Percentiles rank a stretch among this genome's conserved stretches.
phyloP scores from a whole-genome alignment of 1,284 basidiomycete genomes.

The Pterulicium gracile region DNA sequence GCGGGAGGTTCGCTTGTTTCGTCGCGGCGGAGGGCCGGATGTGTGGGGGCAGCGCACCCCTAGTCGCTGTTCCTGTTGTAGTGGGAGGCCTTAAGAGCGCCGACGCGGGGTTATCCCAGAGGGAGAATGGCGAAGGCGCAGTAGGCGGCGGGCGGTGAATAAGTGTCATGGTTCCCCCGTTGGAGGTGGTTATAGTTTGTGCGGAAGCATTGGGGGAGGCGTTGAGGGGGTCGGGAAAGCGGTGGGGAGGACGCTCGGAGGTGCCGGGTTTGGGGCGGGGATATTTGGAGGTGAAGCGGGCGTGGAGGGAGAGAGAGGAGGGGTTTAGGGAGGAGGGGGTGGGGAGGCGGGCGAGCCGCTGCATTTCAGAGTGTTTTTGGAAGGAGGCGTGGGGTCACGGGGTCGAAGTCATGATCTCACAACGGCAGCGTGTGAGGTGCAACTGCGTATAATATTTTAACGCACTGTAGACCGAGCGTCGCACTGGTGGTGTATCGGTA shows the following conservation, averaged over 20 bases:
- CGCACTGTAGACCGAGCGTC: too few species aligned
- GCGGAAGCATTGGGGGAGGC: slow-evolving; percentile 39
- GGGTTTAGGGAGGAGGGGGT: too few species aligned
- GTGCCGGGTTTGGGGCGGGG: slow-evolving; percentile 37
- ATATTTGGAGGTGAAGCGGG: slow-evolving; percentile 3
- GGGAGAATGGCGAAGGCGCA: slow-evolving; percentile 56
- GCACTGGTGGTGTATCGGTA: too few species aligned
- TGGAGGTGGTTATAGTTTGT: slow-evolving; percentile 30
- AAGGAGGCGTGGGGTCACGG: too few species aligned
- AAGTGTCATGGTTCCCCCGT: slow-evolving; percentile 53
- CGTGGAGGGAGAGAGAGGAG: too few species aligned
- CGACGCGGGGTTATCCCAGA: slow-evolving; percentile 54
- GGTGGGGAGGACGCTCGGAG: slow-evolving; percentile 45
- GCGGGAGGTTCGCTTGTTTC: slow-evolving; percentile 21
- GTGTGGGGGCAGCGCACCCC: slow-evolving; percentile 27
- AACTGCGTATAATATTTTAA: too few species aligned
- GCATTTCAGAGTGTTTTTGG: too few species aligned
- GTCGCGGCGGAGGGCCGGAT: slow-evolving; percentile 30
- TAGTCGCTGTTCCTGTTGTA: slow-evolving; percentile 18
- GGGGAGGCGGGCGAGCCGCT: too few species aligned
- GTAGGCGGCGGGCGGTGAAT: slow-evolving; percentile 71
- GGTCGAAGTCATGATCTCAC: too few species aligned
- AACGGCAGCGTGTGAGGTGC: too few species aligned
- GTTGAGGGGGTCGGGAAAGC: slow-evolving; percentile 52
- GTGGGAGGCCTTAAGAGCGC: slow-evolving; percentile 38